Conservation (phyloP, 768 basidiomycete species). For the Mrakia blollopis region DNA sequence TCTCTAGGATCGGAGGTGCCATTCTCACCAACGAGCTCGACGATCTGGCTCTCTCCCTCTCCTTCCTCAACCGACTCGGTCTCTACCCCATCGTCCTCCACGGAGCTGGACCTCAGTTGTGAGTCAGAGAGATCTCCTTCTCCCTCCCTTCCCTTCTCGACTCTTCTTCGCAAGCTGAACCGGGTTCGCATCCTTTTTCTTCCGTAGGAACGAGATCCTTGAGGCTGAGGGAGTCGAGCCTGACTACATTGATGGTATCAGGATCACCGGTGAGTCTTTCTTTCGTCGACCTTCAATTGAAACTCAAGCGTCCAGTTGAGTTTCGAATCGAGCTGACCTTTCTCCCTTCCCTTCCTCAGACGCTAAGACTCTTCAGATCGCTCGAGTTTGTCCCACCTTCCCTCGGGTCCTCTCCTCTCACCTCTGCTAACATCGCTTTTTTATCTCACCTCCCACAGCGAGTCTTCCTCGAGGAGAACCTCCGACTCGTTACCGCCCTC, state of each 20-base stretch:
- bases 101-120: conserved; percentile 82
- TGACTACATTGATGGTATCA: conserved; percentile 95
- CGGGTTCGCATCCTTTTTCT: not conserved
- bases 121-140: conserved; percentile 31
- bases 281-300: not conserved
- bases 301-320: not conserved
- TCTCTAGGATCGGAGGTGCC: conserved; percentile 71
- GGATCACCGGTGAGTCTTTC: conserved; percentile 72
- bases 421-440: not conserved
- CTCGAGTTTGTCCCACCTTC: conserved; percentile 52
- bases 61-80: conserved; percentile 93
- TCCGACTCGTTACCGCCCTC: conserved; percentile 85
- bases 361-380: conserved; percentile 87
- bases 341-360: conserved; percentile 50
- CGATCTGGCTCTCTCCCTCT: conserved; percentile 88
- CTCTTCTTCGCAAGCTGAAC: not conserved
- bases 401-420: not conserved
- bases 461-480: conserved; percentile 95
- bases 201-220: conserved; percentile 70
- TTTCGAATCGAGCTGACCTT: not conserved
- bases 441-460: conserved; percentile 44
- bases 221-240: conserved; percentile 88
- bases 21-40: conserved; percentile 81
- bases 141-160: not conserved
- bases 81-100: conserved; percentile 97